A percentile compares a stretch with the other conserved stretches of the same genome.
phyloP scores from a whole-genome alignment of 768 basidiomycete genomes.

The Boletus speciosus region DNA sequence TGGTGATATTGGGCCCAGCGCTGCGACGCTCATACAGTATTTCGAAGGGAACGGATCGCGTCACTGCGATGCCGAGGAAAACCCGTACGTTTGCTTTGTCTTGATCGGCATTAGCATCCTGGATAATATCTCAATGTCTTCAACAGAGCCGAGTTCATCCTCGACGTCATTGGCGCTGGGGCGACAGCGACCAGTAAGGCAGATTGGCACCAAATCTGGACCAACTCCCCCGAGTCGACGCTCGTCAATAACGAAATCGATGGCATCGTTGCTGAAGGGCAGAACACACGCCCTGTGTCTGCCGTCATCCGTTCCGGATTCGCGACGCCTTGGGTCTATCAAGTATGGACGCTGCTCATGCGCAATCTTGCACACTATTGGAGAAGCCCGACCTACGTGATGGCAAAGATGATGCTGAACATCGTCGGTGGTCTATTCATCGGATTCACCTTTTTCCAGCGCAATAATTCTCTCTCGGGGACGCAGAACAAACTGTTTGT shows the following conservation, averaged over 20 bases:
- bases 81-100: slow-evolving; percentile 42
- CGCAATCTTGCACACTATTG: slow-evolving; percentile 49
- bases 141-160: slow-evolving; percentile 56
- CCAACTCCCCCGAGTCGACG: slow-evolving; percentile 43
- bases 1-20: slow-evolving; percentile 63
- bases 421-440: slow-evolving; percentile 54
- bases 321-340: slow-evolving; percentile 52
- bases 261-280: slow-evolving; percentile 47
- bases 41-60: slow-evolving; percentile 69
- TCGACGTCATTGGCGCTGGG: slow-evolving; percentile 74
- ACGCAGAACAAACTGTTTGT: slow-evolving; percentile 68
- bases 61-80: slow-evolving; percentile 60
- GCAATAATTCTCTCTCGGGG: slow-evolving; percentile 51
- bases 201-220: slow-evolving; percentile 68
- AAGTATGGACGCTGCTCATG: slow-evolving; percentile 40
- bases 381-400: slow-evolving; percentile 56
- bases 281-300: slow-evolving; percentile 35
- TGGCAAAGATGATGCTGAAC: slow-evolving; percentile 57
- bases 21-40: slow-evolving; percentile 65
- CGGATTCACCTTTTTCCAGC: slow-evolving; percentile 59
- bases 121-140: slow-evolving; percentile 36
- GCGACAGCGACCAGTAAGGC: slow-evolving; percentile 50
- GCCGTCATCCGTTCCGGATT: slow-evolving; percentile 42
- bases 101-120: slow-evolving; percentile 35
- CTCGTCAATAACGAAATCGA: slow-evolving; percentile 39